Base-by-base conservation (phyloP, 352 stramenopile genomes). In the Thalassiosira hispida region DNA sequence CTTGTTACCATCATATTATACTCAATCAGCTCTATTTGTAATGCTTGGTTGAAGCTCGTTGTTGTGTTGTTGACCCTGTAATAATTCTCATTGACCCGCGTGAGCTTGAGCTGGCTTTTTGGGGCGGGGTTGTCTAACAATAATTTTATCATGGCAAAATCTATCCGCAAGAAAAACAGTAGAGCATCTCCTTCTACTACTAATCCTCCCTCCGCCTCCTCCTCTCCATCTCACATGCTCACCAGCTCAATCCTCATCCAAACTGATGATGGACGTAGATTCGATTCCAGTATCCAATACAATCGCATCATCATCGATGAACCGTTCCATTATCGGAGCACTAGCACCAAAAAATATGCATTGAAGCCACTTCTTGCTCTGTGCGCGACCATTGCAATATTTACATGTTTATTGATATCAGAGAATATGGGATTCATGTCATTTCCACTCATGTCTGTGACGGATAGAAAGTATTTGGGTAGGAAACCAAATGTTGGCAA, bases 301-400 rank as follows among this genome's bases (percentile, higher is more conserved):
- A 75, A 75, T 59, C 66, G 55, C 18, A 67, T 75, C 20, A 67
- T 75, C 20, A 40, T 64, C 31, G 66, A 75, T 27, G 22, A 69
- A 27, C 60, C 51, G 16, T 60, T 42, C 35, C 22, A 11, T n/a
- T 42, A n/a, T n/a, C 31, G 18, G 22, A 12, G 9, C 3, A 60
- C 31, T 31, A 18, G 7, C 35, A 25, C 47, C 27, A n/a, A n/a
- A n/a, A 38, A 38, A 38, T 38, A 3, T 9, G 3, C 3, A 38
- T 40, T 60, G 11, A 60, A 60, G 35, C 23, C 23, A 31, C 35
- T 40, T 35, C 18, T 60, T 6, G 23, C 35, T 22, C 0, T 60
- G 4, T 23, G 31, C 23, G 23, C 18, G 16, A 31, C 23, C 1
- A 60, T 60, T 40, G 22, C 51, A 60, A 27, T 60, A 14, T 40